A percentile compares a stretch with the other conserved stretches of the same genome.
Conservation (phyloP, 371 early-diverging fungal species). For the Apophysomyces variabilis region DNA sequence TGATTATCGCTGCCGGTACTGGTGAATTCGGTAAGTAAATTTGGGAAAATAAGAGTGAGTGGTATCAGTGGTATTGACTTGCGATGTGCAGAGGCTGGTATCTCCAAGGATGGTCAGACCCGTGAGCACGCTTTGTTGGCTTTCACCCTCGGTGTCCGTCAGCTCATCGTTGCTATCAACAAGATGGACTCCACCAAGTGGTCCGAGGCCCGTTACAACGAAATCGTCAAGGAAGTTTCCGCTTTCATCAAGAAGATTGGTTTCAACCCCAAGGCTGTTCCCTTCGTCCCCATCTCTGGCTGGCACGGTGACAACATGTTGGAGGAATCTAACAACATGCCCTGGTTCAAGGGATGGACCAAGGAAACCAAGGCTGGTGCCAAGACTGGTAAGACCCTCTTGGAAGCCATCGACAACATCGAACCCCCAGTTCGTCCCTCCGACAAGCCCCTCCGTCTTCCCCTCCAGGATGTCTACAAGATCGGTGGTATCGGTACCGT, state of each 20-base stretch:
- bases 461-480: conserved; percentile 96
- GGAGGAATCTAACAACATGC: conserved; percentile 91
- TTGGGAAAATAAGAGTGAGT: neutral
- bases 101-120: conserved; percentile 99
- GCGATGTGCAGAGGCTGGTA: conserved; percentile 74
- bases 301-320: conserved; percentile 99
- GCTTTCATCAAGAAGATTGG: conserved; percentile 95
- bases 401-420: conserved; percentile 93
- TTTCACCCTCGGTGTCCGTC: conserved; percentile 96
- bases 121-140: conserved; percentile 99
- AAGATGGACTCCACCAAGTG: conserved; percentile 99
- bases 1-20: conserved; percentile 93
- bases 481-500: conserved; percentile 97
- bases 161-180: conserved; percentile 98
- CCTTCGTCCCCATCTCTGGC: conserved; percentile 98
- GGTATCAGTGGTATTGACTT: neutral
- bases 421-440: conserved; percentile 91
- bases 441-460: conserved; percentile 97
- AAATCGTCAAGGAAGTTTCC: conserved; percentile 93
- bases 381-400: conserved; percentile 86
- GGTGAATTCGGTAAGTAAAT: conserved; percentile 88
- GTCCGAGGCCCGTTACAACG: conserved; percentile 92
- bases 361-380: conserved; percentile 86
- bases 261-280: conserved; percentile 89
- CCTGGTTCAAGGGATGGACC: conserved; percentile 97